These are phyloP conservation scores for Schwanniomyces occidentalis DNA, from an alignment of 805 yeast species.

Conservation along the genomic window DNA sequence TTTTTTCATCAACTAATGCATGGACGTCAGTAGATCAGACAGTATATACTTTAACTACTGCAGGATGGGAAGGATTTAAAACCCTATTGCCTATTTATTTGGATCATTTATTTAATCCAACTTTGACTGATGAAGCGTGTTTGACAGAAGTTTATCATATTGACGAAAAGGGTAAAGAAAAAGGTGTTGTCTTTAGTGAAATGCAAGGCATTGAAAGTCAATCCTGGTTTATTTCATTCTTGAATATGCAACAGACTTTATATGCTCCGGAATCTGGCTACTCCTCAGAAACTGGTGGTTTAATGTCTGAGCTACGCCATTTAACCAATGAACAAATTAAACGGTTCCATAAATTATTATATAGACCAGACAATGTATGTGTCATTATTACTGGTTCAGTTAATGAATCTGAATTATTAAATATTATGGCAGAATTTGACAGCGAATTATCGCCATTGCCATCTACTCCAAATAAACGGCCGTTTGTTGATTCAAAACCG, in stretches of 20 bases:
- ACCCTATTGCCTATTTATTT: constrained; percentile 82
- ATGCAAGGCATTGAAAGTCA: constrained; percentile 92
- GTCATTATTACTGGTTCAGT: constrained; percentile 83
- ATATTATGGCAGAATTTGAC: constrained; percentile 64
- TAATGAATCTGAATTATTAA: constrained; percentile 70
- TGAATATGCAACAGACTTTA: constrained; percentile 59
- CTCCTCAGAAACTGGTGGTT: constrained; percentile 92
- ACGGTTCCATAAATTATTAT: constrained; percentile 67
- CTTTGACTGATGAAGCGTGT: constrained; percentile 86
- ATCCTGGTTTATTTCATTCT: constrained; percentile 63
- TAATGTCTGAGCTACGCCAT: constrained; percentile 70
- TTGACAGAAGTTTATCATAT: constrained; percentile 93
- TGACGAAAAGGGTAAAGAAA: constrained; percentile 87
- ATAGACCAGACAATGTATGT: constrained; percentile 82
- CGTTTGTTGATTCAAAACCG: constrained; percentile 71
- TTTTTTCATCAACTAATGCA: constrained; percentile 88
- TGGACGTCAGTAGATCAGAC: constrained; percentile 98
- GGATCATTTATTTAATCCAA: constrained; percentile 84
- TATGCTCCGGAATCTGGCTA: constrained; percentile 71
- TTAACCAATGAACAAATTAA: constrained; percentile 74
- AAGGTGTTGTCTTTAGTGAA: constrained; percentile 95
- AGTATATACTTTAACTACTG: constrained; percentile 85
- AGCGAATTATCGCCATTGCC: constrained; percentile 47
- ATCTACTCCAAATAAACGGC: constrained; percentile 48
- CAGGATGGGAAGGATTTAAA: constrained; percentile 95